A percentile compares a stretch with the other conserved stretches of the same genome.
Conservation (phyloP, 75 land plant genomes). For the Pinus taeda region DNA sequence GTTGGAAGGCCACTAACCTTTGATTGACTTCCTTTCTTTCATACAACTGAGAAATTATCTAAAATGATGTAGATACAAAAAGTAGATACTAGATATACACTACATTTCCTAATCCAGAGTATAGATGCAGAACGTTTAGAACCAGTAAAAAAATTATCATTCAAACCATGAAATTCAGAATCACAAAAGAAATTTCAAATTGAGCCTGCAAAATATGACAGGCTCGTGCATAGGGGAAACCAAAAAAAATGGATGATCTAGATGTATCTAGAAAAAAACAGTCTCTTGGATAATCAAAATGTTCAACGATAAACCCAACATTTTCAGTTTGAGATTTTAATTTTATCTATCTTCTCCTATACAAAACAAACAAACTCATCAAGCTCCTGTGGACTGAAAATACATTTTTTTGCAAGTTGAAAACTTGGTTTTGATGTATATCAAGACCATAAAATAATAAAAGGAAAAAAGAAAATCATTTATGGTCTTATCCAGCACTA, state of each 20-base stretch:
- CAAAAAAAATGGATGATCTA: background rate
- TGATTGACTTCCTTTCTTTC: background rate
- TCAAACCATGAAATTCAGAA: background rate
- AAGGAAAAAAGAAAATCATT: background rate
- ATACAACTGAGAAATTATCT: background rate
- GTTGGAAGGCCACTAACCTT: too few relatives aligned
- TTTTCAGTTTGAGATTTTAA: background rate
- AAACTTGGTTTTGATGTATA: background rate
- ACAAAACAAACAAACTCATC: background rate
- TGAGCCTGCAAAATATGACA: background rate
- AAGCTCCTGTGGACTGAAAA: background rate
- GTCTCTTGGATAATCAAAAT: background rate
- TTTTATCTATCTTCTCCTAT: background rate
- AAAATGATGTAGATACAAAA: background rate
- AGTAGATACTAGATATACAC: background rate
- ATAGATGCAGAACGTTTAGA: background rate
- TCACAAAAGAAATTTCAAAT: background rate
- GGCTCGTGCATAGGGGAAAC: background rate
- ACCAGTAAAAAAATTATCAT: background rate
- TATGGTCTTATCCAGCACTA: background rate
- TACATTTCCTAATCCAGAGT: background rate
- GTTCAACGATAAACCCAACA: background rate
- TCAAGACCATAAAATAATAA: background rate
- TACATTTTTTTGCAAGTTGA: background rate
- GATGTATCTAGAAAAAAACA: background rate